phyloP scores from a whole-genome alignment of 495 filamentous ascomycete species.

The Hapsidospora chrysogenum region DNA sequence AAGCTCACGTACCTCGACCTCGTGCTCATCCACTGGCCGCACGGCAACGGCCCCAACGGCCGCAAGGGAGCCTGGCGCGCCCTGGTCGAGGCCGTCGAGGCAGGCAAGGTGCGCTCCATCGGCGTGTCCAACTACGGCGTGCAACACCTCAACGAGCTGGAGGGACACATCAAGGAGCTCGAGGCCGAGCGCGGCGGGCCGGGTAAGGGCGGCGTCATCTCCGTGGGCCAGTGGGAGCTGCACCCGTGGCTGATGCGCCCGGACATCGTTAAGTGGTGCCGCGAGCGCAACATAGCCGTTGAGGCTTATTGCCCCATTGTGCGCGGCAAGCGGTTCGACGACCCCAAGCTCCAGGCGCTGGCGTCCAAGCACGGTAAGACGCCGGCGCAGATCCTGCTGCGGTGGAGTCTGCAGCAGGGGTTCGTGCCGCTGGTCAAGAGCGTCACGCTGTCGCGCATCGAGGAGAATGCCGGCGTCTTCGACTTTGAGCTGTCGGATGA shows the following conservation, averaged over 20 bases:
- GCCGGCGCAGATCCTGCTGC: constrained; percentile 60
- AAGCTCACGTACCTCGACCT: constrained; percentile 47
- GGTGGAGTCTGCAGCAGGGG: constrained; percentile 80
- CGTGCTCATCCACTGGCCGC: constrained; percentile 44
- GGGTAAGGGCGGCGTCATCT: constrained; percentile 58
- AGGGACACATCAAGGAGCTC: constrained; percentile 52
- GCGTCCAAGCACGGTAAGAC: constrained; percentile 56
- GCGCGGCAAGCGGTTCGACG: constrained; percentile 45
- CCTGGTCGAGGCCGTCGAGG: constrained; percentile 39
- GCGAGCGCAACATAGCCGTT: constrained; percentile 47
- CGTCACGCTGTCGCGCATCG: constrained; percentile 46
- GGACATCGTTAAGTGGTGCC: constrained; percentile 65
- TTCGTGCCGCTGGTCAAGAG: constrained; percentile 65
- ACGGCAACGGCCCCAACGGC: constrained; percentile 31
- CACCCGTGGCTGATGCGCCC: constrained; percentile 73
- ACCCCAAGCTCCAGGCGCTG: constrained; percentile 40
- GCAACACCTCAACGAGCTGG: constrained; percentile 54
- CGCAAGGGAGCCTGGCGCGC: constrained; percentile 50
- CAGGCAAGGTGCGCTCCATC: constrained; percentile 45
- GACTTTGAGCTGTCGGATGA: constrained; percentile 60
- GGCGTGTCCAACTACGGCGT: constrained; percentile 57
- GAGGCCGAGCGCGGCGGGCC: constrained; percentile 38
- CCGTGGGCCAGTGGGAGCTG: constrained; percentile 76
- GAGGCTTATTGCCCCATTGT: constrained; percentile 75
- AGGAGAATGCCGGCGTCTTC: constrained; percentile 61